Evolutionary conservation across 192 early-diverging fungal genomes (phyloP), one percentile per base, ranked within the genome.

Genomic region (Martensiomyces pterosporus): DNA sequence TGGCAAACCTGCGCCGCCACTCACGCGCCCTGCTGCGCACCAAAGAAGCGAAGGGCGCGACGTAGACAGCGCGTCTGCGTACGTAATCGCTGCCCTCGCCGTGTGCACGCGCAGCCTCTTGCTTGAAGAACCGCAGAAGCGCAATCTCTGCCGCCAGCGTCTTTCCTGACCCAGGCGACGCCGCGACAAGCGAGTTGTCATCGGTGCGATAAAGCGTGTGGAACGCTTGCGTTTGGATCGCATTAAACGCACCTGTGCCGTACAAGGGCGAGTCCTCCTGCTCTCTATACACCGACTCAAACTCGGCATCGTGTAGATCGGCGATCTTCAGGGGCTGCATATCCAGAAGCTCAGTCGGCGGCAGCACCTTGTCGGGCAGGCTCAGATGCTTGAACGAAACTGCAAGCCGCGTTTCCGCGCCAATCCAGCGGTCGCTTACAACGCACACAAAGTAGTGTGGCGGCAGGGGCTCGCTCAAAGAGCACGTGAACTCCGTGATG

Each of bases 81-180:
- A 55, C 63, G 36, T 47, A 60, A 3, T 10, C 47, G 2, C 59
- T 64, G 34, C 60, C 67, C 32, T 70, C 63, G 0, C 34, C 39
- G 15, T 51, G 56, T 13, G 59, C 64, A 5, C 64, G 49, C 36
- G 4, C 29, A 0, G 60, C 64, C 25, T 67, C 65, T 2, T 58
- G 60, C 50, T 40, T 58, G 88, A 94, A 94, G 42, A 97, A 74
- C 3, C 90, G 85, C 55, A 97, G 61, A 49, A 99, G 70, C 4
- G 97, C 95, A 77, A 98, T 88, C 69, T 99, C 97, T 8, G 93
- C 93, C 38, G 83, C 90, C 9, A 93, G 79, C 14, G 94, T 96
- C 79, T 98, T 98, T 24, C 97, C 97, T n/a, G 79, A 79, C 10
- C 94, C 94, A 9, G 92, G 83, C 44, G 97, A 84, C 1, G 94